Conservation (phyloP, 1,139 yeast genomes). For the Entelexis paramagnoliae region DNA sequence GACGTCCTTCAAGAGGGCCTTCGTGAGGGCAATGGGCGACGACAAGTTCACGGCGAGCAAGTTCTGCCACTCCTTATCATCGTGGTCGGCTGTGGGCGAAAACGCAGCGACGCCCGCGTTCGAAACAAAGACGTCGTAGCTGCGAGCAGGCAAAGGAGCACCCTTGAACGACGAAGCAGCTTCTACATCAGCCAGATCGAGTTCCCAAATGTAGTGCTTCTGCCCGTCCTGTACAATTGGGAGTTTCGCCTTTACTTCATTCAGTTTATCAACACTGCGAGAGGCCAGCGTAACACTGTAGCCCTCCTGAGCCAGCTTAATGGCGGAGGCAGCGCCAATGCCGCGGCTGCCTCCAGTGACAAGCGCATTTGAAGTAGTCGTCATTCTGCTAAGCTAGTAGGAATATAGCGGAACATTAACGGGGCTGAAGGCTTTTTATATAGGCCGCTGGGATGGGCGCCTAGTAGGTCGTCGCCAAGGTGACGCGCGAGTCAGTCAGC, state of each 20-base stretch:
- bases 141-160: conserved; percentile 32
- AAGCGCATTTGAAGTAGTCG: conserved; percentile 17
- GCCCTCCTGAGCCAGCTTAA: conserved; percentile 49
- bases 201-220: conserved; percentile 41
- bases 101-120: conserved; percentile 75
- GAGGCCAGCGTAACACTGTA: conserved; percentile 54
- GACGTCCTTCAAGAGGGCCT: conserved; percentile 39
- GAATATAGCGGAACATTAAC: too few species aligned
- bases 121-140: conserved; percentile 40
- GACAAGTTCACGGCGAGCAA: conserved; percentile 53
- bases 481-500: too few species aligned
- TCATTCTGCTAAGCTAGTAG: too few species aligned
- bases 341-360: conserved; percentile 87
- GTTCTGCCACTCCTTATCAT: conserved; percentile 36
- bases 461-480: too few species aligned
- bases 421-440: too few species aligned
- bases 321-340: conserved; percentile 60
- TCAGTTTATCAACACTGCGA: conserved; percentile 38
- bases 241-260: conserved; percentile 32
- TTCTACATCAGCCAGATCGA: conserved; percentile 37
- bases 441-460: too few species aligned
- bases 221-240: conserved; percentile 32
- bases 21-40: conserved; percentile 44
- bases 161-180: neutral
- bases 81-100: conserved; percentile 42